Base-by-base conservation (phyloP, 192 early-diverging fungal species). In the Coemansia umbellata region DNA sequence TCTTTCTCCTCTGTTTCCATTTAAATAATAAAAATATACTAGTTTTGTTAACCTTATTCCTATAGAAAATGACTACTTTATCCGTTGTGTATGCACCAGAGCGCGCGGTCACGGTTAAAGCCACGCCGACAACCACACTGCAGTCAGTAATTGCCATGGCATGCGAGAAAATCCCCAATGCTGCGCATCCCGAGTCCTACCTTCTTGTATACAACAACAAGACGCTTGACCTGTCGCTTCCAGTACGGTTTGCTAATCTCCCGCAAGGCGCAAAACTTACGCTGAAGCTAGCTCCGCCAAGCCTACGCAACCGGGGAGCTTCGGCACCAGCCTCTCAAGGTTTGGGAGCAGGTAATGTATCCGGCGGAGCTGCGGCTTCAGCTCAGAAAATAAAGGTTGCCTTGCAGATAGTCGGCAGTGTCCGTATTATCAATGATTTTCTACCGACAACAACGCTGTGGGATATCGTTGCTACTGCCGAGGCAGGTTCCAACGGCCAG, bases 161-260 rank as follows among this genome's bases (percentile, higher is more conserved):
- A 18, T 82, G 84, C 50, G 72, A 78, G 18, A 84, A 84, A 52
- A 51, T 75, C 37, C 79, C 80, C 11, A 60, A 71, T n/a, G 53
- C 85, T 23, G 30, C 55, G 4, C 63, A 71, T 26, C 78, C 80
- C 17, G 84, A 86, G 43, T 58, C 47, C 5, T 88, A 82, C 40
- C 74, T 69, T 3, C 77, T 91, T 28, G 78, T 80, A 69, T 84
- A 86, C 55, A 83, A 85, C 32, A 81, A 80, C 53, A 83, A 79
- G 35, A 55, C 62, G 14, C 75, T 94, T 24, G 85, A 91, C 66
- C 78, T 88, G 17, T 81, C 89, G 5, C 71, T 89, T 8, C 78
- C 85, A 1, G 76, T 92, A 14, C 84, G 91, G 28, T 88, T 91
- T 69, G 87, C 89, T 26, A 91, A 91, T 58, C 66, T 94, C 27